Evolutionary conservation across 192 early-diverging fungal genomes (phyloP), one percentile per base, ranked within the genome.

Genomic region (Entomortierella beljakovae): DNA sequence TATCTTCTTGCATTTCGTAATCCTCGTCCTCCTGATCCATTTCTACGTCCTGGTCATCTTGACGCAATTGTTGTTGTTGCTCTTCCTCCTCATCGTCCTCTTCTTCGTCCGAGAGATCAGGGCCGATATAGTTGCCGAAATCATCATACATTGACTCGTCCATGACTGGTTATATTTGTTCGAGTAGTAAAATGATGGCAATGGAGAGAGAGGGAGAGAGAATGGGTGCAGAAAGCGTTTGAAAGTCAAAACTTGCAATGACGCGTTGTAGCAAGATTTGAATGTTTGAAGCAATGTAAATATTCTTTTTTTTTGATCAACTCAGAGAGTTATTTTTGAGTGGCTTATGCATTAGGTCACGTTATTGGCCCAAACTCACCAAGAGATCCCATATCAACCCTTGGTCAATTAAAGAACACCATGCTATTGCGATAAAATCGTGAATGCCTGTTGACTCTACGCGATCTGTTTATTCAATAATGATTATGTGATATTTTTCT

Each of bases 111-210:
- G 92, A 93, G 35, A 98, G 84, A 61, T 98, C 96, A 37, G 96
- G 94, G 22, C 98, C 98, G 82, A 99, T 93, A 86, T 99, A 99
- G 88, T 99, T 99, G 64, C 98, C 97, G 85, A 95, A 96, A 81
- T 96, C 94, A 82, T 96, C 94, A 69, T 94, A 96, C 31, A 91
- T 82, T 52, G 89, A 87, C 69, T 90, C 92, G 67, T 93, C 92
- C 93, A 94, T 94, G 73, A 38, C 80, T 60, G 48, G 56, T 29
- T 74, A 57, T 71, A 20, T 11, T n/a, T 57, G 18, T 33, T 11
- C 28, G 22, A 25, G 22, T 18, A 11, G 22, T 54, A 18, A 23
- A 57, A 20, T 33, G 54, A 32, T 32, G 6, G 18, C 8, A 8
- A 8, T 26, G 32, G 8, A 54, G 26, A 6, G 53, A 54, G 49